A percentile compares a stretch with the other conserved stretches of the same genome.
Conservation (phyloP, 805 yeast species). For the Ogataea nakhonphanomensis region DNA sequence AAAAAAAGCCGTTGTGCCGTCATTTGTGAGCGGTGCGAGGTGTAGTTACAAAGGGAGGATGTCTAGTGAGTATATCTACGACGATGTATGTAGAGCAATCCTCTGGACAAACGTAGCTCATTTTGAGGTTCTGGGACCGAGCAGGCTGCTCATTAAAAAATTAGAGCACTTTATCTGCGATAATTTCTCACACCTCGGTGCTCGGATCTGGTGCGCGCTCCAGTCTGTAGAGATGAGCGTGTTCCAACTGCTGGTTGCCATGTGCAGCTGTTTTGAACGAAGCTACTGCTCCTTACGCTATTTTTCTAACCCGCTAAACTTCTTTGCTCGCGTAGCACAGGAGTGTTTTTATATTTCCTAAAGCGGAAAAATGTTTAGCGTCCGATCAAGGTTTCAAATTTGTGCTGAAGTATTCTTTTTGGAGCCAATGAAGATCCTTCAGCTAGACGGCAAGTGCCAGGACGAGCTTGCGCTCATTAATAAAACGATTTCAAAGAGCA, state of each 20-base stretch:
- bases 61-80: not conserved
- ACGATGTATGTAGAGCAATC: not conserved
- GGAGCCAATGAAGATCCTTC: conserved; percentile 22
- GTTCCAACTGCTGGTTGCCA: too few species aligned
- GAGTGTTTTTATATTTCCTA: conserved; percentile 17
- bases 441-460: conserved; percentile 15
- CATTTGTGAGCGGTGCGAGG: conserved; percentile 15
- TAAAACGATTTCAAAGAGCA: conserved; percentile 42
- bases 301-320: not conserved
- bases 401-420: conserved; percentile 3
- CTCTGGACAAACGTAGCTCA: not conserved
- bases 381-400: conserved; percentile 6
- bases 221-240: too few species aligned
- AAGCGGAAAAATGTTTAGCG: conserved; percentile 11
- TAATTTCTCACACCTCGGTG: not conserved
- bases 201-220: too few species aligned
- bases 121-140: not conserved
- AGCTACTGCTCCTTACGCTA: not conserved
- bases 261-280: not conserved
- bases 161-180: not conserved
- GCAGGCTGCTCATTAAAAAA: not conserved
- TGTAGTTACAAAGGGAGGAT: not conserved
- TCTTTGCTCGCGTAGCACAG: conserved; percentile 6
- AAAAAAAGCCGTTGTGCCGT: conserved; percentile 11
- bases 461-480: conserved; percentile 34